Conservation (phyloP, 2,329 filamentous ascomycete genomes). For the Penicillium sp. region DNA sequence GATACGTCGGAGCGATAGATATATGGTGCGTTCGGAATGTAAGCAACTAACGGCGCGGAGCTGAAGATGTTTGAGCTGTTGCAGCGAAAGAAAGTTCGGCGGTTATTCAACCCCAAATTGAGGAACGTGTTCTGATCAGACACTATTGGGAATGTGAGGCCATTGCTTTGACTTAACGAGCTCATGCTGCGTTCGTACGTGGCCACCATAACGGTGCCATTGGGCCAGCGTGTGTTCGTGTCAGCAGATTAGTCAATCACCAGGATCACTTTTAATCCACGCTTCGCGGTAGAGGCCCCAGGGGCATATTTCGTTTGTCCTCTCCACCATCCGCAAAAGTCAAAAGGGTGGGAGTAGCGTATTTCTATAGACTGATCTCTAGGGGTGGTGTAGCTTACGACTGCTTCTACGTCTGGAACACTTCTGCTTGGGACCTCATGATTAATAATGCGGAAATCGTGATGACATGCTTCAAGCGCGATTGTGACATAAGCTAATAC, state of each 20-base stretch:
- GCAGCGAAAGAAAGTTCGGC: conserved; percentile 76
- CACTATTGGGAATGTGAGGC: conserved; percentile 67
- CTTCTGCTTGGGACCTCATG: too few relatives aligned
- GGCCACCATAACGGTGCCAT: conserved; percentile 70
- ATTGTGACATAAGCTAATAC: too few relatives aligned
- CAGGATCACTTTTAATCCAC: conserved; percentile 74
- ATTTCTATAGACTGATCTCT: too few relatives aligned
- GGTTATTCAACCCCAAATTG: conserved; percentile 69
- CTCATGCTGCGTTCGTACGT: conserved; percentile 66
- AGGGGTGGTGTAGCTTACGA: too few relatives aligned
- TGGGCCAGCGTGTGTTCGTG: conserved; percentile 67
- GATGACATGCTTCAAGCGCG: too few relatives aligned
- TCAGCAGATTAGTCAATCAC: conserved; percentile 75
- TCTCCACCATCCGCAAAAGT: conserved; percentile 67
- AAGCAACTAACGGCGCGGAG: conserved; percentile 38
- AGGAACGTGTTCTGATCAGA: conserved; percentile 74
- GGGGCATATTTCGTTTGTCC: conserved; percentile 73
- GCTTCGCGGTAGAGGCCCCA: conserved; percentile 68
- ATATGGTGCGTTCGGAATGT: conserved; percentile 79
- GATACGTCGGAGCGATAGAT: conserved; percentile 70
- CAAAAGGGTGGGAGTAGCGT: conserved; percentile 52
- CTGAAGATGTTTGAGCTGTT: conserved; percentile 59
- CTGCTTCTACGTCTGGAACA: too few relatives aligned
- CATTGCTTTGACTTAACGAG: conserved; percentile 56
- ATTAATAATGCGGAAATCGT: too few relatives aligned